Percentiles rank a stretch among this genome's conserved stretches.
phyloP scores from a whole-genome alignment of 441 rosid genomes.

The Lepidium campestre region DNA sequence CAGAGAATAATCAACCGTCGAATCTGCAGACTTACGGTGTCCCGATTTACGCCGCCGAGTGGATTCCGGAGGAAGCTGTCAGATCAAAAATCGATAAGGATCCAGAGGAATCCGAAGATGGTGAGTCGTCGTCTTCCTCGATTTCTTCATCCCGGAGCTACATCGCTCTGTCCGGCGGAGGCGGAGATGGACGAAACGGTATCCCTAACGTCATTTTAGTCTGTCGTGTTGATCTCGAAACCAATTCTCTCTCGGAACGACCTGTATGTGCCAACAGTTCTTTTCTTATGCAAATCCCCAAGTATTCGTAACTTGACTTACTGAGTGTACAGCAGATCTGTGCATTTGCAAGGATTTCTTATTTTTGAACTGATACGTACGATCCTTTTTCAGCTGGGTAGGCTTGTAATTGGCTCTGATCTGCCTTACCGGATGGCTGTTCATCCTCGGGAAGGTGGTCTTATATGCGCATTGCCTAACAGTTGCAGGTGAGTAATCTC shows the following conservation, averaged over 20 bases:
- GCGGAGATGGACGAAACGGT: conserved; percentile 83
- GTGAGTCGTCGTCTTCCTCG: background rate
- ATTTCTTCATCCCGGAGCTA: conserved; percentile 19
- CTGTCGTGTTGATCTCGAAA: conserved; percentile 42
- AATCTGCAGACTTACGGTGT: conserved; percentile 69
- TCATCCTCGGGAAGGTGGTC: conserved; percentile 71
- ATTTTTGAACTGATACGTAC: background rate
- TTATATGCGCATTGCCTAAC: conserved; percentile 60
- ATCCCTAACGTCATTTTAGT: conserved; percentile 67
- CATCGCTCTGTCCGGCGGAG: conserved; percentile 74
- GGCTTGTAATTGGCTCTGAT: conserved; percentile 44
- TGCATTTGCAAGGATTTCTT: background rate
- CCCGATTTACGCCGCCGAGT: conserved; percentile 73
- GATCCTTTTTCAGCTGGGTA: conserved; percentile 39
- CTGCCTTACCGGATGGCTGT: conserved; percentile 82
- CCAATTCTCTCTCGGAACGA: conserved; percentile 53
- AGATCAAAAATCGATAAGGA: conserved; percentile 34
- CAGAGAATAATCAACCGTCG: conserved; percentile 20
- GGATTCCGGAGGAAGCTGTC: conserved; percentile 47
- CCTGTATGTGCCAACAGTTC: conserved; percentile 44
- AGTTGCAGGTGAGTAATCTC: conserved; percentile 53
- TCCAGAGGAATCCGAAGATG: conserved; percentile 22
- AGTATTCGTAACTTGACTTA: background rate
- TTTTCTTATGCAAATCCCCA: background rate
- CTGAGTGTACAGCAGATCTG: background rate